Conservation (phyloP, 805 yeast species). For the Cyberlindnera nakhonratchasimensis region DNA sequence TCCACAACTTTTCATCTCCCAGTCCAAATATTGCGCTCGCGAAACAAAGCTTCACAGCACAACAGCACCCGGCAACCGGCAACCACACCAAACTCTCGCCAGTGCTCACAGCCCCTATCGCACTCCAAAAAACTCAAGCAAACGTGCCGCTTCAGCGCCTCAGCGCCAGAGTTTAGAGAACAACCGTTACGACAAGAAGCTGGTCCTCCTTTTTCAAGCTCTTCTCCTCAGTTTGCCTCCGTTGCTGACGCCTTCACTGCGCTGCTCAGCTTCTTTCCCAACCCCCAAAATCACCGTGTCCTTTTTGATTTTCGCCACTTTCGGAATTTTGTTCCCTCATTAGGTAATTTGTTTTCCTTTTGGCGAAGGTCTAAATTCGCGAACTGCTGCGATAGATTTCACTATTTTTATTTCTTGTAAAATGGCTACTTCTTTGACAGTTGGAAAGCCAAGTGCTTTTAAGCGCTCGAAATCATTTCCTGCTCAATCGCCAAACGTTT, state of each 20-base stretch:
- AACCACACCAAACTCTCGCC: constrained; percentile 3
- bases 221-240: constrained; percentile 1
- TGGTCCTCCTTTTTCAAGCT: constrained; percentile 3
- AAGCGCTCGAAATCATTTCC: constrained; percentile 25
- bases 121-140: neutral
- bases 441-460: constrained; percentile 11
- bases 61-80: constrained; percentile 10
- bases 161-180: constrained; percentile 1
- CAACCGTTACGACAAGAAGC: constrained; percentile 2
- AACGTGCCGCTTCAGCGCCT: constrained; percentile 1
- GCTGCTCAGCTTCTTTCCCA: constrained; percentile 25
- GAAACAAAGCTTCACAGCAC: neutral
- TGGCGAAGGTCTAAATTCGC: neutral
- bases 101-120: constrained; percentile 1
- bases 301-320: constrained; percentile 12
- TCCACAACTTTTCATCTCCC: constrained; percentile 3
- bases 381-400: neutral
- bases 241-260: constrained; percentile 31
- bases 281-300: constrained; percentile 15
- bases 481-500: constrained; percentile 10
- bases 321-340: constrained; percentile 1
- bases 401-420: neutral
- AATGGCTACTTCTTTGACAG: constrained; percentile 10
- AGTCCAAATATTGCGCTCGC: constrained; percentile 3
- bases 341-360: constrained; percentile 2